Conservation (phyloP, 768 basidiomycete species). For the Termitomyces sp. region DNA sequence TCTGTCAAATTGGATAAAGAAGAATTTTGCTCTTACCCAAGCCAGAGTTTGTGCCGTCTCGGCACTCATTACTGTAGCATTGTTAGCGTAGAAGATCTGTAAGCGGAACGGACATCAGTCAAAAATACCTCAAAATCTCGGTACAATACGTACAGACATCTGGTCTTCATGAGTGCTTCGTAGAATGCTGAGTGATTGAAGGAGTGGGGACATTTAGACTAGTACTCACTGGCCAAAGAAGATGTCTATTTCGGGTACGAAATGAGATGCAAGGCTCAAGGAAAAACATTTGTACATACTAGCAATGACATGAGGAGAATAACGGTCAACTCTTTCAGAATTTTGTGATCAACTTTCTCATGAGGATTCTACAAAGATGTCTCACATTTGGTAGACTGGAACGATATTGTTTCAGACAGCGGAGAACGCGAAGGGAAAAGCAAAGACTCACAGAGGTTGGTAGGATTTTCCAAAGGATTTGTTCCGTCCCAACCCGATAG, state of each 20-base stretch:
- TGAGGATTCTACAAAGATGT: conserved; percentile 6
- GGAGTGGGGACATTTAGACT: background rate
- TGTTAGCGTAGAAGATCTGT: conserved; percentile 70
- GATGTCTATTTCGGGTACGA: conserved; percentile 37
- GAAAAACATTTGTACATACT: conserved; percentile 34
- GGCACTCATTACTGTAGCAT: conserved; percentile 53
- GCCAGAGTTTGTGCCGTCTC: conserved; percentile 46
- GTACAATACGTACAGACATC: conserved; percentile 38
- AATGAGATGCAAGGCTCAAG: background rate
- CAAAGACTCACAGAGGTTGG: conserved; percentile 53
- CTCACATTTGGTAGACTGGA: conserved; percentile 35
- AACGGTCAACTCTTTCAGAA: conserved; percentile 59
- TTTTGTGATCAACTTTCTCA: background rate
- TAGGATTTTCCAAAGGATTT: conserved; percentile 58
- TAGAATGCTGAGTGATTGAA: background rate
- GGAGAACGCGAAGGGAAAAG: background rate
- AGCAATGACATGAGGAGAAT: conserved; percentile 71
- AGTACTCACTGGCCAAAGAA: conserved; percentile 60
- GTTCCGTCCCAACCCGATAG: conserved; percentile 66
- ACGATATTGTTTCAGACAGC: background rate
- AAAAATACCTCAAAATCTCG: background rate
- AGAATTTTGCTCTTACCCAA: background rate
- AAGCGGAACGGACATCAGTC: background rate
- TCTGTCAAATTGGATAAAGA: background rate
- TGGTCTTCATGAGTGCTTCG: conserved; percentile 62